phyloP scores from a whole-genome alignment of 2,329 filamentous ascomycete species.

The Bipolaris oryzae region DNA sequence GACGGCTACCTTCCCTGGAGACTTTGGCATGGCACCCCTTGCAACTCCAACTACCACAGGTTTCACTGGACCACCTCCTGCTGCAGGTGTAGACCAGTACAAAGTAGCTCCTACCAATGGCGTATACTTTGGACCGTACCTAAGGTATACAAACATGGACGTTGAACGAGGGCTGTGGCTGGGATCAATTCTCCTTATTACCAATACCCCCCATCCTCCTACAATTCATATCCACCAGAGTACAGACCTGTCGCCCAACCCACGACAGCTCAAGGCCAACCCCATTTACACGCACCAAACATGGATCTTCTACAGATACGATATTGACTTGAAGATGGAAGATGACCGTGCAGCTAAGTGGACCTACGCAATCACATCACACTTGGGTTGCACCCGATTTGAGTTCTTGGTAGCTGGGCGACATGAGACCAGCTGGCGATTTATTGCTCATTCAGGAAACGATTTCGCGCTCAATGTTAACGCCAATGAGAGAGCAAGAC shows the following conservation, averaged over 20 bases:
- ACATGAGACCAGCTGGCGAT: constrained; percentile 90
- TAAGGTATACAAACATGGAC: constrained; percentile 97
- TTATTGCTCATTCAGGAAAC: constrained; percentile 94
- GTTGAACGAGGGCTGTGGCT: constrained; percentile 88
- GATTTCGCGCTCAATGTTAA: constrained; percentile 91
- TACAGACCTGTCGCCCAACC: constrained; percentile 88
- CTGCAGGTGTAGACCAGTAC: constrained; percentile 90
- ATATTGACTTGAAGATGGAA: constrained; percentile 87
- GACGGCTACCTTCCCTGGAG: constrained; percentile 82
- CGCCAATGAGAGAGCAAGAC: constrained; percentile 79
- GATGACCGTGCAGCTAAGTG: constrained; percentile 79
- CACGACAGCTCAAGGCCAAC: constrained; percentile 80
- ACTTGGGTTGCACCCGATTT: constrained; percentile 95
- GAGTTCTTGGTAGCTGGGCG: constrained; percentile 94
- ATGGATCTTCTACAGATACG: constrained; percentile 96
- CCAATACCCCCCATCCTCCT: constrained; percentile 87
- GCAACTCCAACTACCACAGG: constrained; percentile 78
- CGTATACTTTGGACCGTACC: constrained; percentile 96
- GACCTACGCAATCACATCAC: constrained; percentile 98
- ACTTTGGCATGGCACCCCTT: constrained; percentile 78
- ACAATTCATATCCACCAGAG: constrained; percentile 96
- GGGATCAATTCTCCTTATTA: constrained; percentile 91
- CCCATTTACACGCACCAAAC: constrained; percentile 87
- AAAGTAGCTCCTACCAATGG: constrained; percentile 92
- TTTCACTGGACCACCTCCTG: constrained; percentile 86